Base-by-base conservation (phyloP, 2,329 filamentous ascomycete genomes). In the Colletotrichum cereale region DNA sequence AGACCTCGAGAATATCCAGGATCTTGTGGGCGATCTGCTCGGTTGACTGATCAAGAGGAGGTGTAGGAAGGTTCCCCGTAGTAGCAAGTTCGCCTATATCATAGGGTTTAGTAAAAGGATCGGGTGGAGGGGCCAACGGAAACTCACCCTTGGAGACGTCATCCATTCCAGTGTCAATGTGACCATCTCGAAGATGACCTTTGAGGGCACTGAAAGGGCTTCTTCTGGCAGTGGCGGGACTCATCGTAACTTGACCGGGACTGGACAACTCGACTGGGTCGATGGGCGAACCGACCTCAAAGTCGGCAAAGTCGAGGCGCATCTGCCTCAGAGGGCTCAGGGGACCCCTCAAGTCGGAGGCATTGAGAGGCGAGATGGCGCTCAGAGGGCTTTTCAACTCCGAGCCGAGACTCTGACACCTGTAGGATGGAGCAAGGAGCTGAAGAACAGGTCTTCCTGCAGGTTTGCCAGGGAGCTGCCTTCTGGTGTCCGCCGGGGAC, bases 21-120 rank as follows among this genome's bases (percentile, higher is more conserved):
- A 72, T 53, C 66, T 66, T 70, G 66, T 72, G 66, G 57, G 70
- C 66, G 40, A 72, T 55, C 40, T 72, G 61, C 31, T 68, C 62
- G n/a, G 60, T 62, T 26, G 60, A 55, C 34, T 53, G 24, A 16
- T 72, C 70, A 16, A 68, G 44, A 11, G 70, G 66, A 38, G 70
- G 70, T 3, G 66, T 72, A 12, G 70, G 70, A 10, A 68, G 58
- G 29, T 47, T 34, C 5, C 60, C 55, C 21, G 69, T 60, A 16
- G 68, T 52, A 8, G 44, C 62, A 31, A 57, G 42, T 18, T 63
- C 50, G 24, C 60, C 68, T 71, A 36, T 1, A 31, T 36, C 2
- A 26, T 21, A 8, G 2, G n/a, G 26, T 29, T 62, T 50, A 62
- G 34, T 21, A 12, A 6, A n/a, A 21, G 2, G 6, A 26, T 29